Evolutionary conservation across 2,329 filamentous ascomycete species (phyloP), one percentile per base, ranked within the genome.

Genomic region (Aquanectria penicillioides): DNA sequence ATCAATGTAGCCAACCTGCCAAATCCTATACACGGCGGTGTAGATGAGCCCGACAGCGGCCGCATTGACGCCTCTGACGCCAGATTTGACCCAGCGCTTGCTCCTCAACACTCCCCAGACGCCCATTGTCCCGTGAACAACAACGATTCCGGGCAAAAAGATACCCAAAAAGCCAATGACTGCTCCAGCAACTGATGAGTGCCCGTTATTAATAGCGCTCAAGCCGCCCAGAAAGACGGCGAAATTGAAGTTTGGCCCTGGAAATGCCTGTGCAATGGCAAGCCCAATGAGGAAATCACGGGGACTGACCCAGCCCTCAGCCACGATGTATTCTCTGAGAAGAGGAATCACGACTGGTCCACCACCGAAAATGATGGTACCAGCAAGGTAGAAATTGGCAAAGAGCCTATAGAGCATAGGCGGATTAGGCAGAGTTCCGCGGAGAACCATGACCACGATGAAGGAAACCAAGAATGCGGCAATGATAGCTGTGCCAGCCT

Each of bases 261-360:
- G 89, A 56, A 92, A 89, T 0, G 87, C 83, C 72, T 93, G 89
- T 15, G 87, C 88, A 50, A 93, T 81, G 7, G 89, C 90, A 0
- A 93, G 83, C 0, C 89, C 90, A 44, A 92, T 85, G 0, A 93
- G 78, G 69, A 93, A 92, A 69, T 93, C 88, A 4, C 90, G 83
- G 0, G 87, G 80, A 0, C 82, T 85, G 0, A 93, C 89, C 89
- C 89, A 93, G 6, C 87, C 86, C 20, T 89, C 86, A 0, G 82
- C 80, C 0, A 92, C 90, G 29, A 92, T 78, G 64, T 85, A 86
- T 59, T 87, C 82, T 15, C 86, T 79, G 2, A 89, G 77, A 0
- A 90, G 78, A 0, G 87, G 87, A 38, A 89, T 88, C 0, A 89
- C 87, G 1, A 89, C 86, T 0, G 87, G 87, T 0, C 87, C 87